Evolutionary conservation across 2,329 filamentous ascomycete genomes (phyloP).

Genomic region (Nemania bipapillata): DNA sequence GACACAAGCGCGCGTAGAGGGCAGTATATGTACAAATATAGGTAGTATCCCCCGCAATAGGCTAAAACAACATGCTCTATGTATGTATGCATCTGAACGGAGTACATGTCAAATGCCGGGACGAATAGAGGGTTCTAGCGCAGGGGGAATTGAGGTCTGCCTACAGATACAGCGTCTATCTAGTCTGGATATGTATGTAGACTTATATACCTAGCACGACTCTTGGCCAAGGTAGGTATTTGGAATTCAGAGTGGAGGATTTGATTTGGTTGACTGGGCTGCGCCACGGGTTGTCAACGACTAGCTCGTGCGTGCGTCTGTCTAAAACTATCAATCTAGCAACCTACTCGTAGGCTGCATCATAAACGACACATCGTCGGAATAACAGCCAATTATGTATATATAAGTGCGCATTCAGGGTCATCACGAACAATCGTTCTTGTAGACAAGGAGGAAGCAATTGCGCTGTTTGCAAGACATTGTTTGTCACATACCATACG

Average conservation of each 20-base stretch:
- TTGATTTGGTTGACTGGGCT: slow-evolving; percentile 32
- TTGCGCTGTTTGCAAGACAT: background rate
- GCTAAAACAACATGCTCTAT: slow-evolving; percentile 14
- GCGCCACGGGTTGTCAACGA: slow-evolving; percentile 4
- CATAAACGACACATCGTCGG: background rate
- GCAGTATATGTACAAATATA: background rate
- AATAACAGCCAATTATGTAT: background rate
- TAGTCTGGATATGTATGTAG: too few species aligned
- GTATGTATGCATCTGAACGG: slow-evolving; percentile 1
- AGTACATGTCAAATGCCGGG: background rate
- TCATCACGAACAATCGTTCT: background rate
- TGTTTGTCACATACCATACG: too few species aligned
- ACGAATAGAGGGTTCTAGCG: slow-evolving; percentile 2
- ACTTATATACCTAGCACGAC: too few species aligned
- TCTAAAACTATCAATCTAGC: background rate
- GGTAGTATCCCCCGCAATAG: slow-evolving; percentile 11
- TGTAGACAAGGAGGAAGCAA: background rate
- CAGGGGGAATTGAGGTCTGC: slow-evolving; percentile 10
- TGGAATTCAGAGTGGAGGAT: slow-evolving; percentile 27
- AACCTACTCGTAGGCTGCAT: too few species aligned
- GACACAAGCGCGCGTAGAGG: background rate
- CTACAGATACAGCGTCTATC: too few species aligned
- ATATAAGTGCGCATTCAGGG: slow-evolving; percentile 8
- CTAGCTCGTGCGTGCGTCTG: slow-evolving; percentile 1
- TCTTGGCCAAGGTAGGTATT: too few species aligned